Evolutionary conservation across 2,329 filamentous ascomycete genomes (phyloP).

Genomic region (Raffaelea arxii): DNA sequence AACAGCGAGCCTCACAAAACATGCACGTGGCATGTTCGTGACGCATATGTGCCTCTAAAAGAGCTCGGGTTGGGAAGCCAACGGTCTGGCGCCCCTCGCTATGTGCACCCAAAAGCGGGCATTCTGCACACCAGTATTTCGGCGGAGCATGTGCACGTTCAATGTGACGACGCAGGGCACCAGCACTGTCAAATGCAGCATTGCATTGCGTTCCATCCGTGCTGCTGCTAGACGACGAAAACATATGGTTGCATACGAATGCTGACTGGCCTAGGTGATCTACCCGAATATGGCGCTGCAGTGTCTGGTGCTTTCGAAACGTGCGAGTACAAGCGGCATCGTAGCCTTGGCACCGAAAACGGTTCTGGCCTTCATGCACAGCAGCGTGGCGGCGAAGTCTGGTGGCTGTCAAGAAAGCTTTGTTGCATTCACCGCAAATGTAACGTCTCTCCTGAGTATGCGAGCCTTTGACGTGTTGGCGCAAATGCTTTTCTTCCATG

Average conservation of each 20-base stretch:
- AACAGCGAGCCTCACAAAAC: slow-evolving; percentile 62
- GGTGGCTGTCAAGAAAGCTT: slow-evolving; percentile 73
- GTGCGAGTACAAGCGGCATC: slow-evolving; percentile 60
- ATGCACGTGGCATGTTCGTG: slow-evolving; percentile 66
- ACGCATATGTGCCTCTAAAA: slow-evolving; percentile 65
- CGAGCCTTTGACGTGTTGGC: slow-evolving; percentile 73
- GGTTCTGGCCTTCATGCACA: slow-evolving; percentile 69
- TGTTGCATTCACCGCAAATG: slow-evolving; percentile 66
- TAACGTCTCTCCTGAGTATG: slow-evolving; percentile 65
- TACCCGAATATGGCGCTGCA: slow-evolving; percentile 71
- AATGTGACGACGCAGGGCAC: slow-evolving; percentile 61
- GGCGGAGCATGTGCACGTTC: slow-evolving; percentile 59
- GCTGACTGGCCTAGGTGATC: slow-evolving; percentile 65
- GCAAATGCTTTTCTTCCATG: slow-evolving; percentile 75
- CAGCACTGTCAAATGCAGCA: slow-evolving; percentile 63
- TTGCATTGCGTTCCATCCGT: slow-evolving; percentile 34
- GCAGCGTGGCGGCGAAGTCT: slow-evolving; percentile 66
- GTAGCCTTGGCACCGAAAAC: slow-evolving; percentile 63
- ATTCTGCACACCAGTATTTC: slow-evolving; percentile 71
- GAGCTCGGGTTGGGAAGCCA: slow-evolving; percentile 61
- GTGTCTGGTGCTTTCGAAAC: slow-evolving; percentile 80
- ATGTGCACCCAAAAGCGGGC: slow-evolving; percentile 31
- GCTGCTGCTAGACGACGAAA: slow-evolving; percentile 8
- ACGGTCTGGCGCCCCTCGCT: slow-evolving; percentile 29
- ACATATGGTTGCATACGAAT: slow-evolving; percentile 54